phyloP scores from a whole-genome alignment of 2,329 filamentous ascomycete species.

The Huntiella bhutanensis region DNA sequence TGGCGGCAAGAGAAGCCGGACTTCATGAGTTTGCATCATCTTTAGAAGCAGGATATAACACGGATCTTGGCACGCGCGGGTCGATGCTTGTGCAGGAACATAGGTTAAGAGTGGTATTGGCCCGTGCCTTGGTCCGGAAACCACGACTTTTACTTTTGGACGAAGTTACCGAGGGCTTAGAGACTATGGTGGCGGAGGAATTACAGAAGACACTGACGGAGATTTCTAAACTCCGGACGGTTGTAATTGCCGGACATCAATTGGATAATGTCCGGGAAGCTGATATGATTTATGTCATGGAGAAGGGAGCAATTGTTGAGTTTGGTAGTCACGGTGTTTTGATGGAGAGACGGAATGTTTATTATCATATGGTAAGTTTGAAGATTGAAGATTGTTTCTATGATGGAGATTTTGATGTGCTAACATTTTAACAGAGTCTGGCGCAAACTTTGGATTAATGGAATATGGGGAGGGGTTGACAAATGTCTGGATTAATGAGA shows the following conservation, averaged over 20 bases:
- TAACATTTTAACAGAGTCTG: conserved; percentile 3
- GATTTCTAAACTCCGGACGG: conserved; percentile 19
- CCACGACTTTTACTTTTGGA: conserved; percentile 48
- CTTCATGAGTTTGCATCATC: conserved; percentile 61
- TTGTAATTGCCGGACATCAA: conserved; percentile 25
- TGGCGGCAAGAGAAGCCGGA: conserved; percentile 31
- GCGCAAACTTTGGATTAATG: conserved; percentile 6
- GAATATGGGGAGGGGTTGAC: background rate
- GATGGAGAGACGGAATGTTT: conserved; percentile 30
- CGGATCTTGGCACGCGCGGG: conserved; percentile 42
- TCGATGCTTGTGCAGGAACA: conserved; percentile 48
- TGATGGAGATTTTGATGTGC: background rate
- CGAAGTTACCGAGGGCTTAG: conserved; percentile 47
- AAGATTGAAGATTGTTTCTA: background rate
- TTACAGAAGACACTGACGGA: conserved; percentile 36
- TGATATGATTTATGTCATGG: conserved; percentile 26
- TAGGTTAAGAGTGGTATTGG: conserved; percentile 45
- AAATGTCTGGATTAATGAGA: background rate
- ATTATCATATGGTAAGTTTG: conserved; percentile 29
- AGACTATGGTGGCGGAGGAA: conserved; percentile 34
- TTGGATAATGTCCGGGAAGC: conserved; percentile 24
- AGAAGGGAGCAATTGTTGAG: conserved; percentile 23
- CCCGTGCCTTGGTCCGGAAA: conserved; percentile 40
- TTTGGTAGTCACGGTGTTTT: conserved; percentile 31
- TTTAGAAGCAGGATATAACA: conserved; percentile 38